Conservation (phyloP, 1,139 yeast genomes). For the Yueomyces sp. region DNA sequence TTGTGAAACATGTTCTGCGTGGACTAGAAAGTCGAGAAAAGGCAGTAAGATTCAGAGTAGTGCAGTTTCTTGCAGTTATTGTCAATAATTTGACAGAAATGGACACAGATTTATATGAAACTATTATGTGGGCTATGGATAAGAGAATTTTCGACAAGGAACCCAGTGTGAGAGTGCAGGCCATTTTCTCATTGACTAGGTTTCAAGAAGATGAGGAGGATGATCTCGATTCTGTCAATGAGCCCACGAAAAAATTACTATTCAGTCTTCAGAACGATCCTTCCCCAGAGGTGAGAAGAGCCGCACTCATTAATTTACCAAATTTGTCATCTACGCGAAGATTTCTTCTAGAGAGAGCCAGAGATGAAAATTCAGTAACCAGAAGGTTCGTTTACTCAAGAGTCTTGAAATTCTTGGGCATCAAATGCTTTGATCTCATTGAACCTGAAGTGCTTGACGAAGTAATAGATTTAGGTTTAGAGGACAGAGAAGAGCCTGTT, state of each 20-base stretch:
- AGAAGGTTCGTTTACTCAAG: constrained; percentile 64
- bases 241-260: constrained; percentile 42
- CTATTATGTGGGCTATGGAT: constrained; percentile 46
- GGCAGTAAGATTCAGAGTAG: constrained; percentile 68
- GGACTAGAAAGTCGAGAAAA: constrained; percentile 72
- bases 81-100: constrained; percentile 67
- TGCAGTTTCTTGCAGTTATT: constrained; percentile 64
- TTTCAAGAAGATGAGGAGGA: constrained; percentile 46
- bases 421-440: constrained; percentile 39
- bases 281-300: constrained; percentile 80
- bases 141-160: constrained; percentile 71
- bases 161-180: constrained; percentile 64
- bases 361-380: constrained; percentile 63
- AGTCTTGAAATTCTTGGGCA: constrained; percentile 56
- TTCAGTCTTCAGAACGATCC: constrained; percentile 61
- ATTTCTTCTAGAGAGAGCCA: constrained; percentile 62
- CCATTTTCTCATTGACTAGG: constrained; percentile 66
- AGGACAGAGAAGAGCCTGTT: constrained; percentile 72
- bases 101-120: constrained; percentile 58
- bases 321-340: constrained; percentile 45
- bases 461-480: constrained; percentile 70
- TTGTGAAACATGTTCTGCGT: constrained; percentile 53
- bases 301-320: constrained; percentile 60
- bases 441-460: constrained; percentile 51
- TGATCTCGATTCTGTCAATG: constrained; percentile 32